Conservation (phyloP, 768 basidiomycete genomes). For the Mycena floridula region DNA sequence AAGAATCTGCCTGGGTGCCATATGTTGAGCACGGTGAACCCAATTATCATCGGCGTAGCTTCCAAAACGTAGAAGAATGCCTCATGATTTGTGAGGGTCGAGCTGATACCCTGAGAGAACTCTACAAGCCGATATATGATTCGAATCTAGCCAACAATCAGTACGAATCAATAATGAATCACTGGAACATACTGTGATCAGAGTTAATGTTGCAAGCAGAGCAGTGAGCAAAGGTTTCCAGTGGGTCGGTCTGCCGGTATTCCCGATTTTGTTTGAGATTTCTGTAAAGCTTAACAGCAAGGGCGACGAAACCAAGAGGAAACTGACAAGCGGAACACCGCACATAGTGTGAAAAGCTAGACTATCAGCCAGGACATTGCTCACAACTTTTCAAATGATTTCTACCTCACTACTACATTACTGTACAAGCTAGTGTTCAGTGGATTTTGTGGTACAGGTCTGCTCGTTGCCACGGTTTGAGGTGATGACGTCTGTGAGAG, state of each 20-base stretch:
- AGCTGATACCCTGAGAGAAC: constrained; percentile 14
- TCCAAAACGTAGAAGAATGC: constrained; percentile 15
- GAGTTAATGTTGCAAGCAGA: constrained; percentile 12
- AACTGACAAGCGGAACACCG: too few species aligned
- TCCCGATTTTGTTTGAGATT: constrained; percentile 6
- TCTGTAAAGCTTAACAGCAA: constrained; percentile 14
- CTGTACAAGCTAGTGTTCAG: too few species aligned
- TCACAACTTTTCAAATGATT: too few species aligned
- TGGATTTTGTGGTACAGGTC: too few species aligned
- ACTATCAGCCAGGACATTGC: too few species aligned
- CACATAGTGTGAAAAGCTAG: too few species aligned
- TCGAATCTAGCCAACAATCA: constrained; percentile 6
- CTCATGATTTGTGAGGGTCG: constrained; percentile 12
- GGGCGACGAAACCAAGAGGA: constrained; percentile 11
- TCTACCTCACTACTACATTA: too few species aligned
- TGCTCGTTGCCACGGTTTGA: too few species aligned
- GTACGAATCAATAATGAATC: not conserved
- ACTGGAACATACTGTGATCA: constrained; percentile 14
- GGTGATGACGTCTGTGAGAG: too few species aligned
- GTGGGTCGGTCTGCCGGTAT: not conserved
- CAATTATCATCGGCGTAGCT: constrained; percentile 17
- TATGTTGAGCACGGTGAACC: constrained; percentile 11
- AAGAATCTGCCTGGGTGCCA: constrained; percentile 14
- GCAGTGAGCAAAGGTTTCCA: constrained; percentile 15
- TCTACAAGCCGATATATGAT: constrained; percentile 18